A percentile compares a stretch with the other conserved stretches of the same genome.
These are phyloP conservation scores for Coleophoma cylindrospora DNA, from an alignment of 2,329 filamentous ascomycete genomes.

Conservation along the genomic window DNA sequence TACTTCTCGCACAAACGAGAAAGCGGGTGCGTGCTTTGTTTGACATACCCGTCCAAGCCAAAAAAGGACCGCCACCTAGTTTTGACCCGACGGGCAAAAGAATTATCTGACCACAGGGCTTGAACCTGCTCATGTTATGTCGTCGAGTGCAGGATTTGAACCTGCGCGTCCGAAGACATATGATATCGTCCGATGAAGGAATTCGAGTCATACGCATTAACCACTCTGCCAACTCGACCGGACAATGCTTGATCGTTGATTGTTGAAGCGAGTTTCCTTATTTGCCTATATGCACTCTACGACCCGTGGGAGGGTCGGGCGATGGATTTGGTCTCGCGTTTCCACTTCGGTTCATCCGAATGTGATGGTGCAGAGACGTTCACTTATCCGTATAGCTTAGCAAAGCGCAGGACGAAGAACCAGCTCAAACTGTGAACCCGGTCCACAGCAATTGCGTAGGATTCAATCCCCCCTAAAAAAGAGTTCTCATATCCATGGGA, in stretches of 20 bases:
- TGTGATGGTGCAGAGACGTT: background rate
- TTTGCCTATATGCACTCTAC: background rate
- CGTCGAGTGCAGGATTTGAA: conserved; percentile 3
- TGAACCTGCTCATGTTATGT: background rate
- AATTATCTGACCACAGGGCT: background rate
- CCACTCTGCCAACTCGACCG: conserved; percentile 2
- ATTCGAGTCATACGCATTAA: conserved; percentile 2
- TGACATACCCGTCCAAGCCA: background rate
- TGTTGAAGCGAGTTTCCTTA: background rate
- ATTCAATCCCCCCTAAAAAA: no score
- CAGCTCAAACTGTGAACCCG: no score
- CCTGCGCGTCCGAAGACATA: conserved; percentile 1
- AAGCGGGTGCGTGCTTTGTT: background rate
- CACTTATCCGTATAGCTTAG: no score
- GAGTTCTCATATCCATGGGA: no score
- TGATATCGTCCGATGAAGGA: background rate
- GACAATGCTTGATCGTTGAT: background rate
- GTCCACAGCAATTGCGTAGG: no score
- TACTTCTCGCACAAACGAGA: no score
- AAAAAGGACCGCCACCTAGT: background rate
- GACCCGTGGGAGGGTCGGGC: background rate
- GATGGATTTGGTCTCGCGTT: background rate
- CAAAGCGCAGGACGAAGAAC: no score
- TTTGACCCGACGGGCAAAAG: background rate
- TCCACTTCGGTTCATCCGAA: background rate